Base-by-base conservation (phyloP, 768 basidiomycete species). In the Amanita subjunquillea region DNA sequence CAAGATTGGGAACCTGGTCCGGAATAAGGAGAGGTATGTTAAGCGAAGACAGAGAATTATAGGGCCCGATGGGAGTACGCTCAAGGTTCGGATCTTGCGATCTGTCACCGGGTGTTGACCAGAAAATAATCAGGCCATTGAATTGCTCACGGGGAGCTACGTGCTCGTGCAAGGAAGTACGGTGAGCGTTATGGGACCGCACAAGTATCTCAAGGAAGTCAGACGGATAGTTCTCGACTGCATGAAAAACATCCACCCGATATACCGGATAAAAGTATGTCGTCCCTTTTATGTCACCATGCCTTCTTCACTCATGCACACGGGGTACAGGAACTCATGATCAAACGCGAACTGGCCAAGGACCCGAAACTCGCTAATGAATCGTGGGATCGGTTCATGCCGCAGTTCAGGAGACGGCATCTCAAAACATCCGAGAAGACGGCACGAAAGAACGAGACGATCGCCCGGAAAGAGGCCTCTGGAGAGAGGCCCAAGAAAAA, bases 231-330 rank as follows among this genome's bases (percentile, higher is more conserved):
- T 99, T n/a, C 67, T 97, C 39, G 96, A 99, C 63, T 99, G 96
- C 72, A 98, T 99, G 96, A 93, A 87, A 71, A 99, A 99, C 65
- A 87, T 98, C 50, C 96, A 99, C 63, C 96, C 96, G 1, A 98
- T 99, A 63, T 99, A 99, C 65, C 85, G 93, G 60, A 99, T 99
- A 69, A 99, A 99, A 69, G 93, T 90, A 38, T 20, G 59, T 49
- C 39, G 29, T 29, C 40, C 29, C 25, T 20, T 37, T 20, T 37
- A 29, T 44, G 20, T 22, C 25, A 10, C 30, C 32, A 34, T 50
- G 27, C 55, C 55, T 57, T 50, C 25, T 36, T 32, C 34, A 34
- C 48, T 41, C 37, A 42, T 36, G 32, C 39, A 29, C 17, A 8
- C 29, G 29, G 34, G 9, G 57, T 46, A 6, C 60, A 94, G 93